Evolutionary conservation across 2,329 filamentous ascomycete genomes (phyloP).

Genomic region (Talaromyces islandicus): DNA sequence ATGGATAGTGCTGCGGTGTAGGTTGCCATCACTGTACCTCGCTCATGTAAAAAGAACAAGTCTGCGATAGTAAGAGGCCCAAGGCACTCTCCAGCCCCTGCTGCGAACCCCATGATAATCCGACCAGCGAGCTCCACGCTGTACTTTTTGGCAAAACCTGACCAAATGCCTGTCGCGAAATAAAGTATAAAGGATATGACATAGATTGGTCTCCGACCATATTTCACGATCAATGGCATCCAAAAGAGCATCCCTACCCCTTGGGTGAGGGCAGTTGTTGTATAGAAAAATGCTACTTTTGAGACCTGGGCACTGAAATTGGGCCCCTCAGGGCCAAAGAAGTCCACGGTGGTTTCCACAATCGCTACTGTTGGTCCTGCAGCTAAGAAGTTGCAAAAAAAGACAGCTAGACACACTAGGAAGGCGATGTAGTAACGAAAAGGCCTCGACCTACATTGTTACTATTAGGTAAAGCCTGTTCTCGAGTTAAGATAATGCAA

Average conservation of each 20-base stretch:
- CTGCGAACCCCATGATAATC: slow-evolving; percentile 49
- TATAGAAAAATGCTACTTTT: slow-evolving; percentile 50
- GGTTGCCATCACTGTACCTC: slow-evolving; percentile 44
- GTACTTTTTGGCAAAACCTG: not conserved
- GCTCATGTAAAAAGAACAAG: slow-evolving; percentile 53
- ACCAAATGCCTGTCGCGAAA: not conserved
- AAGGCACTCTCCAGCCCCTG: slow-evolving; percentile 47
- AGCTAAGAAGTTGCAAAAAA: slow-evolving; percentile 53
- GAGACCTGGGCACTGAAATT: slow-evolving; percentile 5
- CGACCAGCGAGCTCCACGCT: slow-evolving; percentile 33
- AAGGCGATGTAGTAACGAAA: slow-evolving; percentile 39
- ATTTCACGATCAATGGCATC: slow-evolving; percentile 34
- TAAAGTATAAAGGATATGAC: slow-evolving; percentile 1
- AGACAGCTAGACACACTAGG: slow-evolving; percentile 39
- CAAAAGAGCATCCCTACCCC: slow-evolving; percentile 35
- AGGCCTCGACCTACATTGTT: not conserved
- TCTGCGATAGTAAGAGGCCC: slow-evolving; percentile 50
- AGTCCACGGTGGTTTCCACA: slow-evolving; percentile 42
- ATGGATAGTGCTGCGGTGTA: slow-evolving; percentile 17
- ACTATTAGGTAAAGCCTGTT: not conserved
- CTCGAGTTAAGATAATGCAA: not conserved
- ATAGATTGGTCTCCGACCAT: slow-evolving; percentile 30
- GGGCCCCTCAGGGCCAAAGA: slow-evolving; percentile 26
- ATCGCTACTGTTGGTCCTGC: slow-evolving; percentile 52
- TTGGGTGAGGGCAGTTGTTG: slow-evolving; percentile 47